phyloP scores from a whole-genome alignment of 2,329 filamentous ascomycete genomes.

The Coniochaeta sp. region DNA sequence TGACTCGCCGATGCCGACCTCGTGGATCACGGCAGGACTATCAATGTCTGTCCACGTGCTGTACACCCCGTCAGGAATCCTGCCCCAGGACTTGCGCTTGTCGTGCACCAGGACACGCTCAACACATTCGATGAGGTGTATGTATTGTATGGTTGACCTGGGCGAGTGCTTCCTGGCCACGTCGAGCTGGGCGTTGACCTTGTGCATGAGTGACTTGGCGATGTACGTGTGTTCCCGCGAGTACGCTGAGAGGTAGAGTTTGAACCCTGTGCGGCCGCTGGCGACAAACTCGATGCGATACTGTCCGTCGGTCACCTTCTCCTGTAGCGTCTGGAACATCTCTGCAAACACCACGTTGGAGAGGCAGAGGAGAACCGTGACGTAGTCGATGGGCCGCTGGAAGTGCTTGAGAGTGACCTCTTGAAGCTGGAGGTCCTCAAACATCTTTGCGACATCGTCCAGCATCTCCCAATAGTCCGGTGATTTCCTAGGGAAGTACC shows the following conservation, averaged over 20 bases:
- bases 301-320: not conserved
- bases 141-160: not conserved
- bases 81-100: not conserved
- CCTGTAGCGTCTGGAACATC: not conserved
- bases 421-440: not conserved
- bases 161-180: not conserved
- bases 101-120: not conserved
- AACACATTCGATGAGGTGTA: not conserved
- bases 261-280: not conserved
- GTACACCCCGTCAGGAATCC: not conserved
- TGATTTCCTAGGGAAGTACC: not conserved
- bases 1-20: not conserved
- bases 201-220: not conserved
- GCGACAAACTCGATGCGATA: not conserved
- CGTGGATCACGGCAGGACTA: not conserved
- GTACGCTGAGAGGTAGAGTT: conserved; percentile 1
- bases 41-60: not conserved
- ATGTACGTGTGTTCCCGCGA: not conserved
- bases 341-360: conserved; percentile 1
- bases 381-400: not conserved
- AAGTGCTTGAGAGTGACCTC: conserved; percentile 1
- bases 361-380: not conserved
- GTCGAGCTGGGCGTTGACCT: not conserved
- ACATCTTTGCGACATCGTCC: not conserved
- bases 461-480: conserved; percentile 1